Percentiles rank a stretch among this genome's conserved stretches.
phyloP scores from a whole-genome alignment of 305 asterid genomes.

The Fraxinus latifolia region DNA sequence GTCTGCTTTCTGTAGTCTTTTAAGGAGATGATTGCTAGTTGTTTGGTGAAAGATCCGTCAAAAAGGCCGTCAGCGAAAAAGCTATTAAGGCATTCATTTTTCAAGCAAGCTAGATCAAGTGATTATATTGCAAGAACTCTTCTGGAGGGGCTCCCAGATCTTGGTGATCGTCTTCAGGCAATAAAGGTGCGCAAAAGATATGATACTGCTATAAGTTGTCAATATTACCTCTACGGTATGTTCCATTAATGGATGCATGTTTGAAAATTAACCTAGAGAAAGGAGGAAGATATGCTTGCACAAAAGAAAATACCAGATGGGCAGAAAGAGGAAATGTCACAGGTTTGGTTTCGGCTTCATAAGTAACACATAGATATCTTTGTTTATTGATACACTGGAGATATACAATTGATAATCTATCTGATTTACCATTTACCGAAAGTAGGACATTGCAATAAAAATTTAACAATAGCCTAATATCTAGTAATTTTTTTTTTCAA shows the following conservation, averaged over 20 bases:
- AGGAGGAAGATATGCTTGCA: constrained; percentile 97
- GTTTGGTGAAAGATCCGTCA: constrained; percentile 93
- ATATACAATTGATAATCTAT: neutral
- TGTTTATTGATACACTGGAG: constrained; percentile 1
- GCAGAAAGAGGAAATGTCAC: constrained; percentile 92
- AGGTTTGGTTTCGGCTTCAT: constrained; percentile 54
- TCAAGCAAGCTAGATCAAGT: constrained; percentile 91
- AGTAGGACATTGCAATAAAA: neutral
- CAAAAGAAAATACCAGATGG: constrained; percentile 98
- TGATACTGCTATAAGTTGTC: constrained; percentile 11
- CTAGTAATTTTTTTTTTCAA: neutral
- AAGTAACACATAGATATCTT: neutral
- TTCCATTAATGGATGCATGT: constrained; percentile 30
- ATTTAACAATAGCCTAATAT: neutral
- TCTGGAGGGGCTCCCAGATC: constrained; percentile 83
- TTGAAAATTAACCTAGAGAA: constrained; percentile 46
- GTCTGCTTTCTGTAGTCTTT: constrained; percentile 56
- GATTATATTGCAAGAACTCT: constrained; percentile 72
- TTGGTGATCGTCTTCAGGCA: constrained; percentile 79
- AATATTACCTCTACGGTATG: constrained; percentile 15
- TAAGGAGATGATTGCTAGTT: constrained; percentile 94
- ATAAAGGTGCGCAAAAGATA: constrained; percentile 57
- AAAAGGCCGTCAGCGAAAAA: constrained; percentile 88
- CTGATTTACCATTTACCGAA: neutral
- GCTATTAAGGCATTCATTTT: constrained; percentile 76